Base-by-base conservation (phyloP, 345 rosid species). In the Mallotus nudiflorus region DNA sequence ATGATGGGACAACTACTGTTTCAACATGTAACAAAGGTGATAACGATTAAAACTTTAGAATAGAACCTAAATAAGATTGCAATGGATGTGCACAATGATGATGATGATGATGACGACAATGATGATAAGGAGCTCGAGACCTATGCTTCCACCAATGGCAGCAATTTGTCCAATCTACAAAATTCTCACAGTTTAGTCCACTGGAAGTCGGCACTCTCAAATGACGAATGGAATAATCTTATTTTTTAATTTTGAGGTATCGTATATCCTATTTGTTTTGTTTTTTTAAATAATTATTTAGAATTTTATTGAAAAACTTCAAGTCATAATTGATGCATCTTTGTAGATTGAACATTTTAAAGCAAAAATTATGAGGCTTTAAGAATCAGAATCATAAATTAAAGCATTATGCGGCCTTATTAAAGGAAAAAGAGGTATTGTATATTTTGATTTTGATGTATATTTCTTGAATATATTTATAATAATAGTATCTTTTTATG, bases 401-500 rank as follows among this genome's bases (percentile, higher is more conserved):
- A 95, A 95, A 86, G 91, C 97, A 57, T 82, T 95, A 95, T 85
- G 97, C 97, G 6, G 96, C 99, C 69, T 74, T 95, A 10, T 76
- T 92, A 54, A 90, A 92, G 77, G 97, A 92, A 62, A 90, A 89
- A 74, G 99, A 95, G 97, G 99, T 95, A 82, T 19, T 56, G 22
- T 5, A 19, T 39, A 56, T 56, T 20, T 48, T 35, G 31, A 18
- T 39, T 45, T 71, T 20, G 9, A 13, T 10, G 44, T 11, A 22
- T 5, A 22, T 44, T 42, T 45, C 44, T 35, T 22, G 14, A 27
- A 31, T 22, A 39, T 22, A 3, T 24, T 39, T 15, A 19, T 11
- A 18, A 14, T 42, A 12, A 2, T 48, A 33, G 22, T 28, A 25
- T 46, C 9, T 64, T 15, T 15, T 19, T 15, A n/a, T n/a, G n/a